Evolutionary conservation across 768 basidiomycete species (phyloP).

Genomic region (Panaeolus cyanescens): DNA sequence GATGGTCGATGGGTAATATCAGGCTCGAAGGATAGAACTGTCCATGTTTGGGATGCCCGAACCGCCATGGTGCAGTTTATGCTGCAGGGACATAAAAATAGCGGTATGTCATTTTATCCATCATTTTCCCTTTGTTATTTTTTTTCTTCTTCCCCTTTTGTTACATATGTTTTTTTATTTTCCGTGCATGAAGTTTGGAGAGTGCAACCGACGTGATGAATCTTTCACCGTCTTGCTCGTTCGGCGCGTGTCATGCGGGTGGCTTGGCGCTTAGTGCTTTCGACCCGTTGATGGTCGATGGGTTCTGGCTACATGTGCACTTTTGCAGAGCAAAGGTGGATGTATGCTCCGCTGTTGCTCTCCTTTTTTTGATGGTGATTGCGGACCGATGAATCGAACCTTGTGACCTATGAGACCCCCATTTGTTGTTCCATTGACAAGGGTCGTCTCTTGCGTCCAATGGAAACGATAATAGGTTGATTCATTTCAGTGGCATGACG

Average conservation of each 20-base stretch:
- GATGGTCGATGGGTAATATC: constrained; percentile 94
- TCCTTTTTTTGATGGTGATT: neutral
- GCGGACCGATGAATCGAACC: neutral
- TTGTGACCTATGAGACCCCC: neutral
- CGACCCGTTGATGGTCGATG: too few relatives aligned
- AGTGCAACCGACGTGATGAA: too few relatives aligned
- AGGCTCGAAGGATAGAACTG: constrained; percentile 92
- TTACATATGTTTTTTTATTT: neutral
- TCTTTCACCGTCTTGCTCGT: too few relatives aligned
- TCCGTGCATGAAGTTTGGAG: neutral
- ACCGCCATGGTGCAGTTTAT: constrained; percentile 82
- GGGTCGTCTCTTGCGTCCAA: too few relatives aligned
- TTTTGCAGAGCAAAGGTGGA: too few relatives aligned
- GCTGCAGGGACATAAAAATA: constrained; percentile 72
- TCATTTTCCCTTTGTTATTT: neutral
- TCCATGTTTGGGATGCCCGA: constrained; percentile 88
- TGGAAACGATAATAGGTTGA: too few relatives aligned
- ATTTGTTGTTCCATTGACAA: too few relatives aligned
- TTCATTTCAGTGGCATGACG: too few relatives aligned
- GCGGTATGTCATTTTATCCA: constrained; percentile 35
- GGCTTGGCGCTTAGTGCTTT: too few relatives aligned
- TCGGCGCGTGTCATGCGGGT: too few relatives aligned
- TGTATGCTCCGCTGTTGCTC: too few relatives aligned
- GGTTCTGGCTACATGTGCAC: too few relatives aligned
- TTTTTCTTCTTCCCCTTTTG: constrained; percentile 2